Evolutionary conservation across 2,329 filamentous ascomycete genomes (phyloP), one percentile per base, ranked within the genome.

Genomic region (Mariannaea sp.): DNA sequence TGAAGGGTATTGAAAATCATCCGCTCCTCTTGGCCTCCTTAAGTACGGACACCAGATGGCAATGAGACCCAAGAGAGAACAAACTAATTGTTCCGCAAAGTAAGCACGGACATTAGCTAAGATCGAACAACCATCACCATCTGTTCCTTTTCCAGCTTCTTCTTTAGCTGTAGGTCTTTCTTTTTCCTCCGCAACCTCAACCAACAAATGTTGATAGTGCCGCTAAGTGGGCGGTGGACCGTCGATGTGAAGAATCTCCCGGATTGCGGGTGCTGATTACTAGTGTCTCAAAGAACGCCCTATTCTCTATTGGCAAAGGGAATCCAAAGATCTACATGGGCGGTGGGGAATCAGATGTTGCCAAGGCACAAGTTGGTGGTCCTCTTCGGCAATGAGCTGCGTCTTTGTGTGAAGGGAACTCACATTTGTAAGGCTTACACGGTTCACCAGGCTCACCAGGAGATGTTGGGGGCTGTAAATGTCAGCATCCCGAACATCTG

Each of bases 341-440:
- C 16, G 12, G 36, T 39, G 36, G 36, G 36, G 36, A 39, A 39
- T 39, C 36, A 39, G 36, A 19, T 39, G 36, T 39, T 39, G 36
- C 36, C 36, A 39, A 39, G 36, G 7, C 36, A 39, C 13, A 39
- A 39, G 36, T 39, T 39, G 19, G 12, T 39, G 2, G 19, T 39
- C 20, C 4, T 24, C 12, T 24, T 7, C 17, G 36, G 17, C 13
- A 4, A n/a, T 32, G 29, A 13, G 13, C 29, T 14, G 17, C 13
- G 19, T 39, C 36, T 39, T 19, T 19, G 17, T 19, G 17, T n/a
- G 19, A 5, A 3, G n/a, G 36, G 8, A n/a, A 24, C 17, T 14
- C 19, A 22, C 9, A 5, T 13, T 39, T 13, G 36, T 12, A 19
- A 24, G 36, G 14, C 33, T 36, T 39, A 39, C 13, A 12, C 6